A percentile compares a stretch with the other conserved stretches of the same genome.
These are phyloP conservation scores for Andrographis paniculata DNA, from an alignment of 305 asterid species.

Conservation along the genomic window DNA sequence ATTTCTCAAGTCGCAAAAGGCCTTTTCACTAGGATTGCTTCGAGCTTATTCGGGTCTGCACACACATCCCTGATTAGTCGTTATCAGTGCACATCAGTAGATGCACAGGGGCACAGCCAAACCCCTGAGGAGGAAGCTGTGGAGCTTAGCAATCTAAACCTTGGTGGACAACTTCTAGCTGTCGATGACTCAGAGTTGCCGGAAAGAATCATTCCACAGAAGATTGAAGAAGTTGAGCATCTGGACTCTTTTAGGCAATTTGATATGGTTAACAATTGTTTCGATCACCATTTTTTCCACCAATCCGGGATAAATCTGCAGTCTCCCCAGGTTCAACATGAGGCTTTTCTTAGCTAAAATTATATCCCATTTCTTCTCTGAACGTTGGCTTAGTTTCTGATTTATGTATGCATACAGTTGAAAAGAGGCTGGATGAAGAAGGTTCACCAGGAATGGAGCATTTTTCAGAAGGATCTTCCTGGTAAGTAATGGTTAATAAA, in stretches of 20 bases:
- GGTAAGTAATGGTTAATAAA: constrained; percentile 38
- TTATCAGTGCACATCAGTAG: constrained; percentile 35
- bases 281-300: constrained; percentile 74
- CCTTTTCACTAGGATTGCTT: constrained; percentile 40
- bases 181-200: constrained; percentile 22
- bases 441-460: constrained; percentile 89
- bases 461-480: constrained; percentile 74
- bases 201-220: constrained; percentile 26
- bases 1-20: constrained; percentile 58
- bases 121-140: constrained; percentile 34
- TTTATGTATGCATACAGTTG: constrained; percentile 40
- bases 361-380: not conserved
- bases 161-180: constrained; percentile 20
- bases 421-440: constrained; percentile 72
- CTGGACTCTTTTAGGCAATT: constrained; percentile 44
- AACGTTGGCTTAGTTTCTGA: constrained; percentile 12
- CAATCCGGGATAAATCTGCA: constrained; percentile 42
- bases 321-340: constrained; percentile 45
- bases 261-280: constrained; percentile 74
- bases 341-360: not conserved
- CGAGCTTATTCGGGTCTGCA: constrained; percentile 48
- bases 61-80: constrained; percentile 37
- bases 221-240: constrained; percentile 26
- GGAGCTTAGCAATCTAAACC: constrained; percentile 33
- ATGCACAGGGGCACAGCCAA: constrained; percentile 17